Evolutionary conservation across 495 filamentous ascomycete species (phyloP), one percentile per base, ranked within the genome.

Genomic region (Aspergillus leporis): DNA sequence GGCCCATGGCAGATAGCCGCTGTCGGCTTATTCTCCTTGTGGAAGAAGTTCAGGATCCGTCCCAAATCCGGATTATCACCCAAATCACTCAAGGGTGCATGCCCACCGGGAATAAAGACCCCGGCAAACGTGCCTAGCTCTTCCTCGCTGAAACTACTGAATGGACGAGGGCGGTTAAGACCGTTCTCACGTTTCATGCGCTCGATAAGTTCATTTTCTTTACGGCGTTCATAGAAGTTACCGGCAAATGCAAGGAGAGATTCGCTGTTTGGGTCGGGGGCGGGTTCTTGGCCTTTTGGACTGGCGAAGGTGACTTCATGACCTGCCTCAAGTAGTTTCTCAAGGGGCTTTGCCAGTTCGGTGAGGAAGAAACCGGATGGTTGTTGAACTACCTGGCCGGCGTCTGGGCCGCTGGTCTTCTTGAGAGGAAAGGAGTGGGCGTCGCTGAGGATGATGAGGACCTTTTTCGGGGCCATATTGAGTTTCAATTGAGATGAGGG

Each of bases 301-400:
- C 68, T 70, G 16, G 74, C 74, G 55, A 78, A 78, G 36, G 72
- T 76, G 5, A 75, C 63, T 51, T 73, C 64, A 48, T 73, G 74
- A 16, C 69, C 70, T 30, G 66, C 62, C 12, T 72, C 68, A 45
- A 79, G 74, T 31, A 79, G 61, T 16, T 68, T 65, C 14, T 66
- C 59, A 0, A 79, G 67, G 0, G 75, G 76, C 53, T 76, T 74
- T 19, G 75, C 71, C 34, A 78, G 71, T 55, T 79, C 76, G 56
- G 73, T 74, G 13, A 79, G 70, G 68, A 79, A 78, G 63, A 74
- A 78, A 2, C 76, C 76, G 3, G 73, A 69, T 5, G 70, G 71
- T 45, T 78, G 71, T 19, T 71, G 54, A 50, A 74, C 52, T n/a
- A 56, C 56, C 49, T 68, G 62, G 57, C 66, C 69, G 31, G 61